Conservation (phyloP, 2,329 filamentous ascomycete genomes). For the Rutstroemia sp. region DNA sequence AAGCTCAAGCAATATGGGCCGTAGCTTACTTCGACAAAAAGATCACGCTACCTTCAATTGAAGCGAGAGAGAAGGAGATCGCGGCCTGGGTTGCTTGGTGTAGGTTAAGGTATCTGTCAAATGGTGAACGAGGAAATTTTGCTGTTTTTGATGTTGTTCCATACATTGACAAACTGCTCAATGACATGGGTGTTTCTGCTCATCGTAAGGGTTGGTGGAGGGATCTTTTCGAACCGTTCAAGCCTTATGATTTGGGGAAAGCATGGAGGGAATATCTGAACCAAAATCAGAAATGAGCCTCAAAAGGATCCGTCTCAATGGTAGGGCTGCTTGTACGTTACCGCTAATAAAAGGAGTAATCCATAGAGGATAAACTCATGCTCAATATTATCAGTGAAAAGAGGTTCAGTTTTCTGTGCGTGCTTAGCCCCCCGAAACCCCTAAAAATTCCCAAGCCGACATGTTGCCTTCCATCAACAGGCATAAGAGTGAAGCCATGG, state of each 20-base stretch:
- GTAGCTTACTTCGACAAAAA: slow-evolving; percentile 8
- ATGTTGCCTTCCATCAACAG: too few relatives aligned
- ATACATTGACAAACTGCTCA: not conserved
- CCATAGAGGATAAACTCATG: too few relatives aligned
- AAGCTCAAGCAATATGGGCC: slow-evolving; percentile 9
- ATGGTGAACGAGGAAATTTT: slow-evolving; percentile 5
- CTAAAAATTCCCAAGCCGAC: too few relatives aligned
- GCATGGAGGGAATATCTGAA: not conserved
- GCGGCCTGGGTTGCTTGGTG: slow-evolving; percentile 8
- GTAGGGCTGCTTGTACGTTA: not conserved
- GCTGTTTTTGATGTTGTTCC: slow-evolving; percentile 2
- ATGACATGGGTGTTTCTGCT: not conserved
- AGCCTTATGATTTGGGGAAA: not conserved
- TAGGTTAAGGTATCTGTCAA: slow-evolving; percentile 4
- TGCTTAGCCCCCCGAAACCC: too few relatives aligned
- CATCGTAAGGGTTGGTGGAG: slow-evolving; percentile 7
- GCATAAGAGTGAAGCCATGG: too few relatives aligned
- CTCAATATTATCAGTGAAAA: too few relatives aligned
- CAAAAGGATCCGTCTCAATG: too few relatives aligned
- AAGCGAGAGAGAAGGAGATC: slow-evolving; percentile 5
- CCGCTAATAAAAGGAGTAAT: too few relatives aligned
- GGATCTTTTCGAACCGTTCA: not conserved
- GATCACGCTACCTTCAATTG: not conserved
- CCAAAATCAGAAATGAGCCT: too few relatives aligned
- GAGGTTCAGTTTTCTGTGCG: too few relatives aligned